Evolutionary conservation across 495 filamentous ascomycete genomes (phyloP), one percentile per base, ranked within the genome.

Genomic region (Evernia prunastri): DNA sequence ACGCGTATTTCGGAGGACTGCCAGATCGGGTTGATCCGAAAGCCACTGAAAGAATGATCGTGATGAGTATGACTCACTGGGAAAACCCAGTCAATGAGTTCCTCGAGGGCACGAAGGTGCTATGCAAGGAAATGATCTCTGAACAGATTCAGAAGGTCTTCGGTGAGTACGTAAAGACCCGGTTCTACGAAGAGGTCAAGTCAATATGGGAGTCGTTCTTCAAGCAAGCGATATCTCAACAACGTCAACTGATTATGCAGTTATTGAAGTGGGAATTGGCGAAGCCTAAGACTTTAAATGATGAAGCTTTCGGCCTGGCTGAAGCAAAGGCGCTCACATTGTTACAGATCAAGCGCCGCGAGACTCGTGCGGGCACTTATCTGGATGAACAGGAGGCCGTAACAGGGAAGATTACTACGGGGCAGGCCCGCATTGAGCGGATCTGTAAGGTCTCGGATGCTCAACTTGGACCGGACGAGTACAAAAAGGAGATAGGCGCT

Each of bases 401-500:
- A 27, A 63, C 54, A 5, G 64, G 65, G 23, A 60, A 64, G 15
- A 17, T 27, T 13, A 61, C 63, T 0, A 47, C 18, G 25, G 64
- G 62, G n/a, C 57, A 37, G 12, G 20, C 51, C 15, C 64, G 66
- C 4, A 33, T 49, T 18, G 65, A 69, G 0, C 68, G 68, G 36
- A n/a, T 69, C 0, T 3, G 66, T 10, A 76, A 72, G 7, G 36
- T 74, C 3, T 68, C 67, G 0, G 42, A 65, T 20, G 42, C 63
- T 0, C 70, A 77, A 4, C 71, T 85, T 3, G 76, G 73, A 0
- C 61, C 70, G 0, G 84, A 87, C 51, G 62, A 62, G 0, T 84
- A 75, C 53, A 33, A 54, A 0, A 70, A 75, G 5, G 81, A 85
- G 45, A 60, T 87, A 0, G 69, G 77, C 1, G 80, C 81, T 65